phyloP scores from a whole-genome alignment of 2,329 filamentous ascomycete species.

The Trichoderma asperellum region DNA sequence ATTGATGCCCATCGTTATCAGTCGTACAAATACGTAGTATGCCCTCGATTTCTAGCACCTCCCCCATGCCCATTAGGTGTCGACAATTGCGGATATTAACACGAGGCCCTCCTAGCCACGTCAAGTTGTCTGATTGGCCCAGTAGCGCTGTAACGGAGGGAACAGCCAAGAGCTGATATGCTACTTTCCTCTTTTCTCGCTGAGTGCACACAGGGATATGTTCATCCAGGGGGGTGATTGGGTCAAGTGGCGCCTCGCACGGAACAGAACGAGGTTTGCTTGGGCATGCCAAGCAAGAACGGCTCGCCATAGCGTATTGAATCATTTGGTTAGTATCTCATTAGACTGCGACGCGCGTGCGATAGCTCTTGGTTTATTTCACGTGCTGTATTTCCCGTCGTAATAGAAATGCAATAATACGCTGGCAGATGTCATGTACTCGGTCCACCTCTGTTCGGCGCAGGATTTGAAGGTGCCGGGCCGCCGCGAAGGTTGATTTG shows the following conservation, averaged over 20 bases:
- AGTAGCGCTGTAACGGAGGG: not conserved
- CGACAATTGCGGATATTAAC: not conserved
- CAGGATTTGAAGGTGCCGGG: constrained; percentile 34
- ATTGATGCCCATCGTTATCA: constrained; percentile 11
- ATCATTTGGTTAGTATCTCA: not conserved
- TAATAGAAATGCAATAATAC: not conserved
- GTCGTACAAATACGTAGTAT: not conserved
- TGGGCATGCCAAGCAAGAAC: constrained; percentile 1
- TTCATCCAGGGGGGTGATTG: constrained; percentile 16
- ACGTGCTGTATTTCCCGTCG: not conserved
- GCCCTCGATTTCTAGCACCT: not conserved
- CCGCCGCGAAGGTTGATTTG: constrained; percentile 71
- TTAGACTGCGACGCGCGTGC: not conserved
- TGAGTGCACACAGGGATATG: not conserved
- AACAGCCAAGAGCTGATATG: constrained; percentile 9
- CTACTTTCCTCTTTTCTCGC: constrained; percentile 1
- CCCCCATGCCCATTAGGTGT: not conserved
- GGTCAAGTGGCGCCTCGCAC: not conserved
- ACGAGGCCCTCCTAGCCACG: constrained; percentile 12
- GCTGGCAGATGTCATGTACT: constrained; percentile 5
- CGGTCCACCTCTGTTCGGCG: constrained; percentile 26
- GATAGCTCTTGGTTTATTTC: constrained; percentile 2
- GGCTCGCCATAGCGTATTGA: not conserved
- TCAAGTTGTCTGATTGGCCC: constrained; percentile 15
- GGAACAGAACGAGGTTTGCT: not conserved